Evolutionary conservation across 225 moss, liverwort and hornwort genomes (phyloP).

Genomic region (Physcomitrellopsis africana): DNA sequence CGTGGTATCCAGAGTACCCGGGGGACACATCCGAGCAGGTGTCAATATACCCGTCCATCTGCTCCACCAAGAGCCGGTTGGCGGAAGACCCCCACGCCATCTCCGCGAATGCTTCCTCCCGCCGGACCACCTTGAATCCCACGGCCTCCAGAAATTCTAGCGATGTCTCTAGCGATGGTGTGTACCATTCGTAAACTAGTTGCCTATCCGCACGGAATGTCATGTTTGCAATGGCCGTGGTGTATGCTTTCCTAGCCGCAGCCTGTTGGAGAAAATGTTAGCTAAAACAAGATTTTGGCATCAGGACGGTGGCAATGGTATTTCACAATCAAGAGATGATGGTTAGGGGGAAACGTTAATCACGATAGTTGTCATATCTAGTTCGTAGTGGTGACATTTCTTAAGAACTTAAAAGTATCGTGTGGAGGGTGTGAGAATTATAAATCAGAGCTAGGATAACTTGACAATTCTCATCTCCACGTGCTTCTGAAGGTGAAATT

Average conservation of each 20-base stretch:
- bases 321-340: too few species aligned
- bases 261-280: not conserved
- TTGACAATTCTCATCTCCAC: too few species aligned
- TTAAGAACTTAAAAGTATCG: too few species aligned
- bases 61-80: conserved; percentile 67
- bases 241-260: not conserved
- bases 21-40: not conserved
- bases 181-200: conserved; percentile 82
- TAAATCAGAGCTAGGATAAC: too few species aligned
- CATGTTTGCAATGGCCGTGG: not conserved
- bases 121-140: conserved; percentile 57
- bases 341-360: too few species aligned
- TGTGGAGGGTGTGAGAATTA: too few species aligned
- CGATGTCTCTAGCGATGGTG: conserved; percentile 62
- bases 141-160: conserved; percentile 52
- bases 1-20: conserved; percentile 53
- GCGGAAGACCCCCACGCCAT: conserved; percentile 44
- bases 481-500: too few species aligned
- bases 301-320: not conserved
- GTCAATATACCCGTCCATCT: conserved; percentile 30
- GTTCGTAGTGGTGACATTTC: too few species aligned
- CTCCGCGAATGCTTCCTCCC: conserved; percentile 58
- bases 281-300: not conserved
- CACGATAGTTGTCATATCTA: too few species aligned
- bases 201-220: conserved; percentile 56